A percentile compares a stretch with the other conserved stretches of the same genome.
Evolutionary conservation across 768 basidiomycete genomes (phyloP).

Genomic region (Calocera viscosa): DNA sequence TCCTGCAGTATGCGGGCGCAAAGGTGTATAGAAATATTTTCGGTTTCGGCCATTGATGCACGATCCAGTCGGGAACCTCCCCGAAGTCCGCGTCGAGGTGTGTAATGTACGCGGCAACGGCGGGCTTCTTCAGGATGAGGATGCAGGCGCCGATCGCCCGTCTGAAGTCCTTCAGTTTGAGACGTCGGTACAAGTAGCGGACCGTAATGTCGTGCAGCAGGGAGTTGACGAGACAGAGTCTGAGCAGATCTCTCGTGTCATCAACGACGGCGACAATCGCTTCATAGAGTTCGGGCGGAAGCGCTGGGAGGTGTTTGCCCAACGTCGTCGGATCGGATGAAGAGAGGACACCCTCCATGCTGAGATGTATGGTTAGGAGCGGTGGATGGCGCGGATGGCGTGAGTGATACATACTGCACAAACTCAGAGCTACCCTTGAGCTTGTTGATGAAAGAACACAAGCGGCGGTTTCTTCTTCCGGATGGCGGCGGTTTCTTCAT

Average conservation of each 20-base stretch:
- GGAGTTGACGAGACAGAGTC: neutral
- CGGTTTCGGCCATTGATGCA: neutral
- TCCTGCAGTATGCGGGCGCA: neutral
- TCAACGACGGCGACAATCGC: neutral
- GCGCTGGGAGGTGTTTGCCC: too few species aligned
- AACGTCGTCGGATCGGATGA: too few species aligned
- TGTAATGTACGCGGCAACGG: neutral
- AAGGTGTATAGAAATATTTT: neutral
- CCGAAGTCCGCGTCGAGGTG: neutral
- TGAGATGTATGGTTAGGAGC: too few species aligned
- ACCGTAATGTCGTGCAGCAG: neutral
- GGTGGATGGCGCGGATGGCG: too few species aligned
- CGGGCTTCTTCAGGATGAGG: neutral
- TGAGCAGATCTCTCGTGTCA: neutral
- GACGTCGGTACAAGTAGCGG: neutral
- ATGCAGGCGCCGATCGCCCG: neutral
- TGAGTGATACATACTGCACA: too few species aligned
- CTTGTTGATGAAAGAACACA: too few species aligned
- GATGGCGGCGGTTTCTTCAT: too few species aligned
- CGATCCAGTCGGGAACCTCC: constrained; percentile 5
- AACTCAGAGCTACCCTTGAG: too few species aligned
- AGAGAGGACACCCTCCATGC: too few species aligned
- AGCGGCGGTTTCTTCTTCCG: too few species aligned
- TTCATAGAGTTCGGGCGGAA: neutral
- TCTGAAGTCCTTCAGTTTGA: neutral